Conservation (phyloP, 1,284 basidiomycete species). For the Tilletia horrida region DNA sequence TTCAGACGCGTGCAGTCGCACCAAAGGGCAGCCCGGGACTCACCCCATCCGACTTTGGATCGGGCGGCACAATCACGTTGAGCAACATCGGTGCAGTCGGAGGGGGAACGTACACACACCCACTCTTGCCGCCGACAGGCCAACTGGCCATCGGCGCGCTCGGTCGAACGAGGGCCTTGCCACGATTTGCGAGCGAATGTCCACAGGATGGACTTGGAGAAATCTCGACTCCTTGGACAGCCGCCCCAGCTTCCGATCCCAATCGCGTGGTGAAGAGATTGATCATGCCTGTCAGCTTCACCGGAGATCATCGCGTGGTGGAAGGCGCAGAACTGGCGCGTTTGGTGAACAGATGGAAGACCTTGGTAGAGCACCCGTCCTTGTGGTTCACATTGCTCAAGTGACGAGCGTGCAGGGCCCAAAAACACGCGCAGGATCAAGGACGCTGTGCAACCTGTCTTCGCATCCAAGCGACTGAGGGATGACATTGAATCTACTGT, state of each 20-base stretch:
- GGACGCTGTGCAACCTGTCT: too few relatives aligned
- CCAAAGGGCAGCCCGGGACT: constrained; percentile 23
- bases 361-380: constrained; percentile 75
- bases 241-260: constrained; percentile 24
- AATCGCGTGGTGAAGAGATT: constrained; percentile 26
- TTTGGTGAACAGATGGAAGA: constrained; percentile 84
- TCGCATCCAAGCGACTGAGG: too few relatives aligned
- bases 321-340: constrained; percentile 88
- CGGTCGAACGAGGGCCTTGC: constrained; percentile 58
- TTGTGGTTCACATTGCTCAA: constrained; percentile 64
- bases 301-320: constrained; percentile 81
- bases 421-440: too few relatives aligned
- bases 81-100: constrained; percentile 62
- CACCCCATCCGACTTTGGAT: constrained; percentile 64
- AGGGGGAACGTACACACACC: constrained; percentile 40
- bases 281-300: constrained; percentile 43
- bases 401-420: constrained; percentile 3
- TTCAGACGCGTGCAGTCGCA: constrained; percentile 27
- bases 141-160: constrained; percentile 87
- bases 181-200: constrained; percentile 35
- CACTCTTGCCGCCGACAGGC: constrained; percentile 76
- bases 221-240: not conserved
- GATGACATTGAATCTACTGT: too few relatives aligned
- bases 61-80: constrained; percentile 73
- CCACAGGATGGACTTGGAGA: constrained; percentile 22